Percentiles rank a stretch among this genome's conserved stretches.
These are phyloP conservation scores for Lyophyllum decastes DNA, from an alignment of 768 basidiomycete genomes.

Conservation along the genomic window DNA sequence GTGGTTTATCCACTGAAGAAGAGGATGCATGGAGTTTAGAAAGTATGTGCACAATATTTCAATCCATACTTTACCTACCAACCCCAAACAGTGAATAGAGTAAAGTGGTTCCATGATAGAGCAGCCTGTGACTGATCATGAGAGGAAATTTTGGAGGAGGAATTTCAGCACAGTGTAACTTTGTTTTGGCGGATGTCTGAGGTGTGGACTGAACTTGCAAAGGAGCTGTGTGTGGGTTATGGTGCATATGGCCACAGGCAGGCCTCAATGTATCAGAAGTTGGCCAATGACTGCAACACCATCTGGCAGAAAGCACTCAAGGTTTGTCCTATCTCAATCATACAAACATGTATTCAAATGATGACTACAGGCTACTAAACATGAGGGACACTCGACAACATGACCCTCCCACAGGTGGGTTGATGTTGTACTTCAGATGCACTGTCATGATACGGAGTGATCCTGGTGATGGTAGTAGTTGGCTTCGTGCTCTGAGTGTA, in stretches of 20 bases:
- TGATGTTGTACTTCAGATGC: too few relatives aligned
- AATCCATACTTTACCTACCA: background rate
- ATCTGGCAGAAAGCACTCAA: background rate
- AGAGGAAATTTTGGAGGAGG: background rate
- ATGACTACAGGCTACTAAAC: background rate
- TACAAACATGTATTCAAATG: background rate
- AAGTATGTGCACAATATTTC: background rate
- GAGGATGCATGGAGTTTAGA: background rate
- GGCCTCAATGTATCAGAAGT: too few relatives aligned
- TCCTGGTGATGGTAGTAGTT: too few relatives aligned
- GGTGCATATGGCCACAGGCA: background rate
- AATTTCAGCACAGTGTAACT: background rate
- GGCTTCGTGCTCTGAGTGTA: too few relatives aligned
- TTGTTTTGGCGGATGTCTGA: background rate
- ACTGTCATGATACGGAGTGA: too few relatives aligned
- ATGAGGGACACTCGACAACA: background rate
- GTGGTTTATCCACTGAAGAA: background rate
- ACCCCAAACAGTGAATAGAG: background rate
- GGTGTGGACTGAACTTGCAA: background rate
- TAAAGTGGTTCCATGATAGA: background rate
- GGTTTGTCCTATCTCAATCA: background rate
- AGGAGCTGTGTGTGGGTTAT: background rate
- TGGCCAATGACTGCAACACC: too few relatives aligned
- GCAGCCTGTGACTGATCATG: background rate
- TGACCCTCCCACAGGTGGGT: too few relatives aligned